Evolutionary conservation across 257 asterid species (phyloP).

Genomic region (Nicotiana attenuata): DNA sequence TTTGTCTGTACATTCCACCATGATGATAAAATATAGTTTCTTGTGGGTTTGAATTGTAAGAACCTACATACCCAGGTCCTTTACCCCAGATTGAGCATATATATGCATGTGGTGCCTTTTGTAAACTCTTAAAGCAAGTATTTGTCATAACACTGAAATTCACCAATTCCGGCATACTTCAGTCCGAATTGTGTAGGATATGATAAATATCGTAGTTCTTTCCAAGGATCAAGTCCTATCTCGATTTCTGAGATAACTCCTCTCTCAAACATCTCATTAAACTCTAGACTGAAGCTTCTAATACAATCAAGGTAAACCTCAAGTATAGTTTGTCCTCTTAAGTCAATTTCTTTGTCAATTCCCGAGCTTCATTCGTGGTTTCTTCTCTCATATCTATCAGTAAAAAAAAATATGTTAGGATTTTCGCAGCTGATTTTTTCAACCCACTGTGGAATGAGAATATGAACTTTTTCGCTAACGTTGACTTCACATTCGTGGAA

Average conservation of each 20-base stretch:
- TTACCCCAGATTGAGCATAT: conserved; percentile 54
- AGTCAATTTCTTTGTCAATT: too few species aligned
- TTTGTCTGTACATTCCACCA: conserved; percentile 55
- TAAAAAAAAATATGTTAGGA: too few species aligned
- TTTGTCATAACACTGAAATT: conserved; percentile 67
- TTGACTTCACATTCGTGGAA: too few species aligned
- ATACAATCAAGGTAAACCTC: conserved; percentile 17
- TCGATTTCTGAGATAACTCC: conserved; percentile 51
- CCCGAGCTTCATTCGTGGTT: too few species aligned
- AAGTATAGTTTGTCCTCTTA: too few species aligned
- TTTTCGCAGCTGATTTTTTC: too few species aligned
- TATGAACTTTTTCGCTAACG: too few species aligned
- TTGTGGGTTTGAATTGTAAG: conserved; percentile 53
- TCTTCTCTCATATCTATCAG: too few species aligned
- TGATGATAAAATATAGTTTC: conserved; percentile 50
- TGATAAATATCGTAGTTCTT: conserved; percentile 67
- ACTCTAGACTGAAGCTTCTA: conserved; percentile 24
- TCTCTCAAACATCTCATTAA: too few species aligned
- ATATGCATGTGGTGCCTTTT: conserved; percentile 39
- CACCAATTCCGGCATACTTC: conserved; percentile 72
- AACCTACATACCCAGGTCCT: conserved; percentile 43
- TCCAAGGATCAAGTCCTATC: conserved; percentile 70
- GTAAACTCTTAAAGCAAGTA: conserved; percentile 42
- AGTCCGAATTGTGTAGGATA: conserved; percentile 59
- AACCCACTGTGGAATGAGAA: too few species aligned